Base-by-base conservation (phyloP, 176 grass and related monocot genomes). In the Oryza nivara region DNA sequence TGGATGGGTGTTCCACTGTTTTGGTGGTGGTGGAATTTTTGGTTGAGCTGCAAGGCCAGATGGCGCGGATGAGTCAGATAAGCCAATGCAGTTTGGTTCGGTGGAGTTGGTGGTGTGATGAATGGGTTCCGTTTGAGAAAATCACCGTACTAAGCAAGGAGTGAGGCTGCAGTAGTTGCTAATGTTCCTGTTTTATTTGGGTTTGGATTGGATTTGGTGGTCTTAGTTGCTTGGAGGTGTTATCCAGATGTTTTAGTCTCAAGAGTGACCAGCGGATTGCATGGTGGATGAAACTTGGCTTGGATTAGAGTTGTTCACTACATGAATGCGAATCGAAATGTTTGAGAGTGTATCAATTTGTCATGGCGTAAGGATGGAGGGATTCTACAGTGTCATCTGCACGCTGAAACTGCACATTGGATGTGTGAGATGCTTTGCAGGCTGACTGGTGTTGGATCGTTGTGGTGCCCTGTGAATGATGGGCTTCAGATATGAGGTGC, bases 1-100 rank as follows among this genome's bases (percentile, higher is more conserved):
- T 44, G 60, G 70, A 20, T 34, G 9, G 38, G 60, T 15, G 41
- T 22, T 76, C 11, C 45, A 2, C 12, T 46, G 17, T 16, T 60
- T 26, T 6, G 58, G 47, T 61, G 58, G 47, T 61, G 25, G 11
- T 48, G 32, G 22, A 44, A 36, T 79, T 90, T 67, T 73, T 44
- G 15, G 47, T 90, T 64, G 73, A 47, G 83, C 34, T 35, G 25
- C 28, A 52, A 40, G 15, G 40, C 6, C 52, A 72, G 20, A 54
- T 65, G 52, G 41, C 22, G 56, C 2, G 17, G 34, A 58, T 20
- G 1, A 22, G 8, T 20, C 66, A 77, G 34, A 58, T 20, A 4
- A 22, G 8, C 58, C 66, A 77, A 46, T 66, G 66, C 22, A 2
- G 72, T 51, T 44, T 2, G 32, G 30, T 15, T 44, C 5, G 32